Percentiles rank a stretch among this genome's conserved stretches.
Evolutionary conservation across 2,329 filamentous ascomycete species (phyloP).

Genomic region (Fusarium ambrosium): DNA sequence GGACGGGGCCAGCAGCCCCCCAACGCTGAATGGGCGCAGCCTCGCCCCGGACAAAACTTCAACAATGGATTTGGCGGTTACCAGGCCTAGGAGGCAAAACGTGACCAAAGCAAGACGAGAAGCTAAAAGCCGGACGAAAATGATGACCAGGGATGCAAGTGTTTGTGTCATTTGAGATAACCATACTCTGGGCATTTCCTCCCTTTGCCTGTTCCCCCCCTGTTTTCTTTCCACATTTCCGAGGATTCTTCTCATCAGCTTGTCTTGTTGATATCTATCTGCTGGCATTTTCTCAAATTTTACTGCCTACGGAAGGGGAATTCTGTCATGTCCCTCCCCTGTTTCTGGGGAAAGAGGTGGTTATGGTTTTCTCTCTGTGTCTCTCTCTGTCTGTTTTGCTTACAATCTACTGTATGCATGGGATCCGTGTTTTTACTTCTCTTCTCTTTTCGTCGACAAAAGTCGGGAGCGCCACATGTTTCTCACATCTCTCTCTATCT

Average conservation of each 20-base stretch:
- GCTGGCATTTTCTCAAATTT: constrained; percentile 37
- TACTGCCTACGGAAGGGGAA: constrained; percentile 34
- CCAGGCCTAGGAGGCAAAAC: constrained; percentile 64
- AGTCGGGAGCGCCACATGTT: constrained; percentile 45
- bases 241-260: constrained; percentile 39
- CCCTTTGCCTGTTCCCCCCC: constrained; percentile 38
- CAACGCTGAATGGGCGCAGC: constrained; percentile 68
- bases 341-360: constrained; percentile 29
- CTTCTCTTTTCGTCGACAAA: constrained; percentile 44
- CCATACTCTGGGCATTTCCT: constrained; percentile 32
- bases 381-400: constrained; percentile 46
- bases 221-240: constrained; percentile 41
- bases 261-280: constrained; percentile 40
- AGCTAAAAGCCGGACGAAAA: constrained; percentile 40
- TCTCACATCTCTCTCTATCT: constrained; percentile 35
- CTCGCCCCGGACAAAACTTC: constrained; percentile 68
- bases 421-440: constrained; percentile 45
- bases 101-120: constrained; percentile 42
- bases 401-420: constrained; percentile 44
- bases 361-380: constrained; percentile 29
- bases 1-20: constrained; percentile 78
- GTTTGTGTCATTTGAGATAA: constrained; percentile 41
- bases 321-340: constrained; percentile 35
- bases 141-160: constrained; percentile 39
- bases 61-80: constrained; percentile 73